Evolutionary conservation across 2,329 filamentous ascomycete species (phyloP).

Genomic region (Xylariaceae sp.): DNA sequence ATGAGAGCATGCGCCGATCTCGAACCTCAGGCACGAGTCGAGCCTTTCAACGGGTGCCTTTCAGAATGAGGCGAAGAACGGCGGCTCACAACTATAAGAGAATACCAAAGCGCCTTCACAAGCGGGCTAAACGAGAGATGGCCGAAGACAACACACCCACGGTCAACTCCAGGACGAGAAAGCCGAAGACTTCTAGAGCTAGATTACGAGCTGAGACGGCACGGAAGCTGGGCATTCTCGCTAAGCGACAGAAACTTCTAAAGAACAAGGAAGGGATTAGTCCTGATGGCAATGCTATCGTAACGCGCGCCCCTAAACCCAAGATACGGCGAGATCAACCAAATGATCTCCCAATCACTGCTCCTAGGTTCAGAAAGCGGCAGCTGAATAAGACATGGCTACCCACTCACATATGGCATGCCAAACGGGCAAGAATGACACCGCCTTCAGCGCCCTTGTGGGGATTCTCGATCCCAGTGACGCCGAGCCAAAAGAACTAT

Average conservation of each 20-base stretch:
- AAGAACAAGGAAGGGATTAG: constrained; percentile 33
- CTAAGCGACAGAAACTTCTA: constrained; percentile 46
- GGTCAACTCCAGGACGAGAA: constrained; percentile 61
- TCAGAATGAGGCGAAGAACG: constrained; percentile 77
- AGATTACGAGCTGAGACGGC: constrained; percentile 71
- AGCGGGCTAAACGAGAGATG: constrained; percentile 70
- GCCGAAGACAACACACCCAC: constrained; percentile 85
- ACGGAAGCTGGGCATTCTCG: constrained; percentile 62
- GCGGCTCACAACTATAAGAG: constrained; percentile 93
- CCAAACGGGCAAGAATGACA: constrained; percentile 88
- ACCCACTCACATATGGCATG: constrained; percentile 89
- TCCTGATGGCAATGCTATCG: constrained; percentile 35
- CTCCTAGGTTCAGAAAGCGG: constrained; percentile 71
- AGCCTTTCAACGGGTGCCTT: constrained; percentile 87
- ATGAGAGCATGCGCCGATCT: constrained; percentile 73
- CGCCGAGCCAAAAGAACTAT: constrained; percentile 86
- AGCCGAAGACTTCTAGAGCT: constrained; percentile 53
- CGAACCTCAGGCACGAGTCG: constrained; percentile 60
- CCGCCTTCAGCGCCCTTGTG: constrained; percentile 74
- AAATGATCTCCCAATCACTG: constrained; percentile 55
- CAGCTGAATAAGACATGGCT: constrained; percentile 90
- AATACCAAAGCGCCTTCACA: constrained; percentile 72
- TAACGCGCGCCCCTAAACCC: constrained; percentile 47
- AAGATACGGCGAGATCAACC: constrained; percentile 68
- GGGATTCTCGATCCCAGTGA: constrained; percentile 82